phyloP scores from a whole-genome alignment of 1,284 basidiomycete genomes.

The Puccinia polysora region DNA sequence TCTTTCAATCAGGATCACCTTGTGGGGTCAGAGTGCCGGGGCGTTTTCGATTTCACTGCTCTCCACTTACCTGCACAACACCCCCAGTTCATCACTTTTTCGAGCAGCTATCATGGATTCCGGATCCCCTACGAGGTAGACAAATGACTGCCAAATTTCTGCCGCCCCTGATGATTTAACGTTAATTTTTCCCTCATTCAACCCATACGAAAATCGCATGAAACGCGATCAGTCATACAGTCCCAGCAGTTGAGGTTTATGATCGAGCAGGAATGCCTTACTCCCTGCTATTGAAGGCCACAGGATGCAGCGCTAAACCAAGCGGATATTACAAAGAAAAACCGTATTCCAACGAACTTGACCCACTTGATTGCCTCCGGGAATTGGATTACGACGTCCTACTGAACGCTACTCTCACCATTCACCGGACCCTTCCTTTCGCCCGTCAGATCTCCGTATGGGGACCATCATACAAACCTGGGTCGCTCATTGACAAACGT shows the following conservation, averaged over 20 bases:
- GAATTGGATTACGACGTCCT: not conserved
- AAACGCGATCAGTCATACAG: slow-evolving; percentile 18
- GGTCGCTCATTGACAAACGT: slow-evolving; percentile 16
- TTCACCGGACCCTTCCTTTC: slow-evolving; percentile 22
- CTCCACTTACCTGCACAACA: slow-evolving; percentile 13
- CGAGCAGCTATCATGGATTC: slow-evolving; percentile 54
- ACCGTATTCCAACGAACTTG: not conserved
- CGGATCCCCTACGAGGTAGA: slow-evolving; percentile 51
- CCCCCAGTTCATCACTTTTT: slow-evolving; percentile 48
- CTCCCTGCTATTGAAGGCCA: slow-evolving; percentile 41
- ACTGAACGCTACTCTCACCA: slow-evolving; percentile 10
- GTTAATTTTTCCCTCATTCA: not conserved
- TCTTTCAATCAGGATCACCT: slow-evolving; percentile 11
- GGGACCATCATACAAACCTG: slow-evolving; percentile 38
- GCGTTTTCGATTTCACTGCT: slow-evolving; percentile 26
- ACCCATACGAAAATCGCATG: slow-evolving; percentile 35
- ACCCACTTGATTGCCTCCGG: slow-evolving; percentile 30
- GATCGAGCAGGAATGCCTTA: slow-evolving; percentile 47
- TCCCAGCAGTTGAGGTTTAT: slow-evolving; percentile 45
- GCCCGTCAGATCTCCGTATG: slow-evolving; percentile 18
- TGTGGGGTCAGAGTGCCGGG: slow-evolving; percentile 42
- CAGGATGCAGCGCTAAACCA: slow-evolving; percentile 3
- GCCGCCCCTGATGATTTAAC: slow-evolving; percentile 2
- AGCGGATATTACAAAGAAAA: not conserved
- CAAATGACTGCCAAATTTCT: no score